phyloP scores from a whole-genome alignment of 169 alveolate species.

The Ichthyophthirius multifiliis region DNA sequence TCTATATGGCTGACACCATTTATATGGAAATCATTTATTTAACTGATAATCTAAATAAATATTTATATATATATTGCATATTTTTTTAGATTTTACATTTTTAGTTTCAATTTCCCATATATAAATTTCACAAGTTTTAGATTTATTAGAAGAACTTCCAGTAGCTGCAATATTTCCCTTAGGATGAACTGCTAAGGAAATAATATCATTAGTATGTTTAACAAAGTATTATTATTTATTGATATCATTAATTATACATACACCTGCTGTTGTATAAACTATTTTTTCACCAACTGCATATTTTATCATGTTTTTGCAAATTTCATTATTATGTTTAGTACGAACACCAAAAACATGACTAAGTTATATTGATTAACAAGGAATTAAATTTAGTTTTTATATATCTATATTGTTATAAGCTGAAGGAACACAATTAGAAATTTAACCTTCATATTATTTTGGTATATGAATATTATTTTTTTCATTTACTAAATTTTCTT shows the following conservation, averaged over 20 bases:
- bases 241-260: conserved; percentile 68
- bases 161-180: conserved; percentile 81
- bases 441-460: neutral
- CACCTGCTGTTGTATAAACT: conserved; percentile 76
- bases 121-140: conserved; percentile 68
- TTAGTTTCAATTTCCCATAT: conserved; percentile 77
- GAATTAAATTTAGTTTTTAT: conserved; percentile 72
- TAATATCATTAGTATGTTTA: conserved; percentile 77
- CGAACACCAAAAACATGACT: conserved; percentile 51
- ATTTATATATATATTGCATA: neutral
- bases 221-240: conserved; percentile 38
- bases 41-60: conserved; percentile 13
- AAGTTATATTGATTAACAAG: conserved; percentile 20
- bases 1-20: conserved; percentile 78
- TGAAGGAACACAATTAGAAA: neutral
- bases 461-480: no score
- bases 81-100: neutral
- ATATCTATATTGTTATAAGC: conserved; percentile 43
- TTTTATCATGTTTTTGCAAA: conserved; percentile 58
- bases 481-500: no score
- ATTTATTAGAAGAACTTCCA: conserved; percentile 65
- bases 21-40: conserved; percentile 57
- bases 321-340: conserved; percentile 44
- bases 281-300: conserved; percentile 59
- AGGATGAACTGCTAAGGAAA: conserved; percentile 82